A percentile compares a stretch with the other conserved stretches of the same genome.
Conservation (phyloP, 108 stramenopile genomes). For the Nitzschia inconspicua region DNA sequence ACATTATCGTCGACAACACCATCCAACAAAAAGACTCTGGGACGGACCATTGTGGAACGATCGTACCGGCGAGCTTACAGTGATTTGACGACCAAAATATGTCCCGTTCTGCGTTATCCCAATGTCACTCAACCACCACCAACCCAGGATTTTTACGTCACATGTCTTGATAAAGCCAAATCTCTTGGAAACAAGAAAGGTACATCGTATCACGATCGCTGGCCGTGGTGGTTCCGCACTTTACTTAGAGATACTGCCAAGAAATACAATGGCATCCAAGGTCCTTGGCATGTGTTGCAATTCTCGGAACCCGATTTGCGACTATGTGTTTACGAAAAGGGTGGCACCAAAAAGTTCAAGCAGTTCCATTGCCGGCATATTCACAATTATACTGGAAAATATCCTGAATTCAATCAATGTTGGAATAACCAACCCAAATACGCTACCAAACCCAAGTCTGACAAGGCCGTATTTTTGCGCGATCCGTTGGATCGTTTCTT, state of each 20-base stretch:
- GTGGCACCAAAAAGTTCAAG: conserved; percentile 30
- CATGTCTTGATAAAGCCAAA: neutral
- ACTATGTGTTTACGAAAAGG: conserved; percentile 51
- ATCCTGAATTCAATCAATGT: neutral
- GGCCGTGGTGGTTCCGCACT: conserved; percentile 65
- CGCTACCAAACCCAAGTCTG: conserved; percentile 3
- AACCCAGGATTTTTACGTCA: neutral
- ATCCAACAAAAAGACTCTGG: too few species aligned
- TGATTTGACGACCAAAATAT: neutral
- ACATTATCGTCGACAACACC: too few species aligned
- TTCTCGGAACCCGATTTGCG: conserved; percentile 33
- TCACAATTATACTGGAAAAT: neutral
- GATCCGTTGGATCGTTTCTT: conserved; percentile 70
- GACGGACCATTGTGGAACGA: neutral
- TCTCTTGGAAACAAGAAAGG: neutral
- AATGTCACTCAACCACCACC: neutral
- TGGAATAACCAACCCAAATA: neutral
- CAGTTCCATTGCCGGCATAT: conserved; percentile 9
- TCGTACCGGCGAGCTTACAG: neutral
- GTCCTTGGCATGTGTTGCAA: conserved; percentile 45
- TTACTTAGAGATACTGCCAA: conserved; percentile 33
- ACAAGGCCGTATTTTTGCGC: conserved; percentile 45
- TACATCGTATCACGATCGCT: neutral
- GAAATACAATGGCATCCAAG: conserved; percentile 4
- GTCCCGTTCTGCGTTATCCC: neutral